Percentiles rank a stretch among this genome's conserved stretches.
These are phyloP conservation scores for Beauveria sp. DNA, from an alignment of 2,329 filamentous ascomycete genomes.

Conservation along the genomic window DNA sequence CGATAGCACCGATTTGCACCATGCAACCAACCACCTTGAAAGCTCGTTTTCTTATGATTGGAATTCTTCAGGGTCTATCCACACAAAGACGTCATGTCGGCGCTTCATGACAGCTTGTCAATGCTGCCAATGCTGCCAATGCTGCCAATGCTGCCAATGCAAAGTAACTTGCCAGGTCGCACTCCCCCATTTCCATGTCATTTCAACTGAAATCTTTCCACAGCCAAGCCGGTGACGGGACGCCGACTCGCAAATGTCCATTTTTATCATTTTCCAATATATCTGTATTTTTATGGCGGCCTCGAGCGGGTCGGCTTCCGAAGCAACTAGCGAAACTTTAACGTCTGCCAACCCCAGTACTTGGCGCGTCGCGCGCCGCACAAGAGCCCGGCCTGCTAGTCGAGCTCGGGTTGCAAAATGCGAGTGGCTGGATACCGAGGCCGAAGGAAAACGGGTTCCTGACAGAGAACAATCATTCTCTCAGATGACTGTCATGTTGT, in stretches of 20 bases:
- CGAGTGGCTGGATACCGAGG: no score
- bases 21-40: not conserved
- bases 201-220: not conserved
- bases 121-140: no score
- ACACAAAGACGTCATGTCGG: not conserved
- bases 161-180: no score
- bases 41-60: not conserved
- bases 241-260: not conserved
- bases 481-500: not conserved
- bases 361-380: no score
- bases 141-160: no score
- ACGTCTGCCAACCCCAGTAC: not conserved
- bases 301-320: not conserved
- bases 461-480: not conserved
- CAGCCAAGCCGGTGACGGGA: not conserved
- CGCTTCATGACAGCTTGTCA: not conserved
- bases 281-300: not conserved
- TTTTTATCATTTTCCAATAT: not conserved
- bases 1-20: not conserved
- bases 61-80: not conserved
- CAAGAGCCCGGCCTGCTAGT: no score
- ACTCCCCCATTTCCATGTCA: not conserved
- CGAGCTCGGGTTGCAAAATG: no score
- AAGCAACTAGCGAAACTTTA: constrained; percentile 1
- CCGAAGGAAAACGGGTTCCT: no score